phyloP scores from a whole-genome alignment of 1,284 basidiomycete genomes.

The Ceratobasidium sp. region DNA sequence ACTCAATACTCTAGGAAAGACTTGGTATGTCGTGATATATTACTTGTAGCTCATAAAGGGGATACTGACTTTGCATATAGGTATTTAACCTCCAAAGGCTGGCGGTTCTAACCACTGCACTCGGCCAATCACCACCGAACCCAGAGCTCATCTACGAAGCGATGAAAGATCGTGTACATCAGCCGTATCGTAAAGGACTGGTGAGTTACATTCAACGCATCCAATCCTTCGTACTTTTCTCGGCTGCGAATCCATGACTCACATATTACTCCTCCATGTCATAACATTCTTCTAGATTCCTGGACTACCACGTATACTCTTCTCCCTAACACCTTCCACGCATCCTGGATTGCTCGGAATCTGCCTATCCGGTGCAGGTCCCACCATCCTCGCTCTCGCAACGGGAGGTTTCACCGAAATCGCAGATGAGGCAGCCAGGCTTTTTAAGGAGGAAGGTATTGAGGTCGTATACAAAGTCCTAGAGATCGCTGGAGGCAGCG shows the following conservation, averaged over 20 bases:
- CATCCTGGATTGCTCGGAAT: constrained; percentile 97
- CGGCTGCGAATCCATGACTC: not conserved
- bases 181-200: constrained; percentile 91
- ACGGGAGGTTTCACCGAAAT: constrained; percentile 85
- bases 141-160: constrained; percentile 96
- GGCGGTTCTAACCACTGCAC: constrained; percentile 96
- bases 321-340: constrained; percentile 83
- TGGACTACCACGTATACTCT: constrained; percentile 90
- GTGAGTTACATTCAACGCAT: constrained; percentile 67
- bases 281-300: constrained; percentile 77
- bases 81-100: constrained; percentile 98
- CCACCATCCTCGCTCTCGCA: constrained; percentile 97
- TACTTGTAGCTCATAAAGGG: not conserved
- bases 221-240: no score
- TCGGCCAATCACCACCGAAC: constrained; percentile 91
- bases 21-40: constrained; percentile 67
- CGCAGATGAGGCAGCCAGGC: constrained; percentile 78
- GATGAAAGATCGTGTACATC: constrained; percentile 98
- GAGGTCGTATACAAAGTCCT: constrained; percentile 86
- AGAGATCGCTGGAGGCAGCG: constrained; percentile 68
- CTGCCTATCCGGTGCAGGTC: constrained; percentile 97
- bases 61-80: constrained; percentile 58
- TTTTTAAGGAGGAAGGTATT: constrained; percentile 78
- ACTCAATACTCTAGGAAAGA: constrained; percentile 88
- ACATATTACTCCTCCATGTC: constrained; percentile 14